Percentiles rank a stretch among this genome's conserved stretches.
These are phyloP conservation scores for Allium fistulosum DNA, from an alignment of 106 monocot genomes.

Conservation along the genomic window DNA sequence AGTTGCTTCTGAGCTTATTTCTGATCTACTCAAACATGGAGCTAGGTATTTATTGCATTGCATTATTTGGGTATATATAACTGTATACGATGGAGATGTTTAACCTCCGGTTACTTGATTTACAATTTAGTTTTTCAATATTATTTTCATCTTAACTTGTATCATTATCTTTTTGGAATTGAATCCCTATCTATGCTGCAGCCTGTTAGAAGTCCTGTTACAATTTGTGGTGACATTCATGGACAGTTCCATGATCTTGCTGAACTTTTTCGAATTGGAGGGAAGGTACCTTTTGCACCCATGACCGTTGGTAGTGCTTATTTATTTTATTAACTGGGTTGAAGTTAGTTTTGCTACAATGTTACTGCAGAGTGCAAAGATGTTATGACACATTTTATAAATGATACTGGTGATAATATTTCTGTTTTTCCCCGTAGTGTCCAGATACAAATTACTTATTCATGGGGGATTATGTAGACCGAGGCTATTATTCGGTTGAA, in stretches of 20 bases:
- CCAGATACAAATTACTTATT: constrained; percentile 99
- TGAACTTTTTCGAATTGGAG: constrained; percentile 90
- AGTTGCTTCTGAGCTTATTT: too few species aligned
- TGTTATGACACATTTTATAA: too few species aligned
- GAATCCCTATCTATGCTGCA: constrained; percentile 20
- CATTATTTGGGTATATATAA: too few species aligned
- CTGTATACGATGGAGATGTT: too few species aligned
- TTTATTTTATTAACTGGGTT: not conserved
- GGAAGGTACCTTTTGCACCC: constrained; percentile 52
- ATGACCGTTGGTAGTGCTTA: not conserved
- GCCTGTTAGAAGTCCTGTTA: constrained; percentile 98
- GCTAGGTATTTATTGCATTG: too few species aligned
- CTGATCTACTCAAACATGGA: too few species aligned
- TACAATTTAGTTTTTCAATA: too few species aligned
- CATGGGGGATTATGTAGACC: constrained; percentile 99
- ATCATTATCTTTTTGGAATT: not conserved
- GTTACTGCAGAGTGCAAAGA: too few species aligned
- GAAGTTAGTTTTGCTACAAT: not conserved
- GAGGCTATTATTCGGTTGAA: constrained; percentile 99
- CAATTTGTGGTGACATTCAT: constrained; percentile 98
- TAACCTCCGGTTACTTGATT: too few species aligned
- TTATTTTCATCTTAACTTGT: too few species aligned
- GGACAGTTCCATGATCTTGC: constrained; percentile 99
- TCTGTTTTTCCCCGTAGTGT: constrained; percentile 47
- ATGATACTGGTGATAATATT: constrained; percentile 6